These are phyloP conservation scores for Candida stauntonica DNA, from an alignment of 805 yeast species.

Conservation along the genomic window DNA sequence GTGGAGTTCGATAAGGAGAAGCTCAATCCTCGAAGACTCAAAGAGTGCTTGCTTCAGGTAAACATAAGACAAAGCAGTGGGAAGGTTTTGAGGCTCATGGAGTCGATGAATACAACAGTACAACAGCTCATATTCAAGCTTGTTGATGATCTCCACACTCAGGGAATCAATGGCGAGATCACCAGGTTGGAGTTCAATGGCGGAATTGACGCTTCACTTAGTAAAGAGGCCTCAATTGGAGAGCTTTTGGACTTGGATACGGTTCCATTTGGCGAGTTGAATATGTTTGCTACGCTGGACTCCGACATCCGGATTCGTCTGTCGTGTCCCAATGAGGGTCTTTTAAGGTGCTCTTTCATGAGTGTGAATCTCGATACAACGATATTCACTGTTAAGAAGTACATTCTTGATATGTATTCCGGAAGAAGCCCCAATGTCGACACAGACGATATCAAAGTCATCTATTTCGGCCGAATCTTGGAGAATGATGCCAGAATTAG, in stretches of 20 bases:
- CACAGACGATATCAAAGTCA: constrained; percentile 23
- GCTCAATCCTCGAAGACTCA: constrained; percentile 4
- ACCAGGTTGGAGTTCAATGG: constrained; percentile 18
- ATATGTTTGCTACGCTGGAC: constrained; percentile 24
- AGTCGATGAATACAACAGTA: constrained; percentile 13
- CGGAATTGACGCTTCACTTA: constrained; percentile 12
- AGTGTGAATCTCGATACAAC: constrained; percentile 19
- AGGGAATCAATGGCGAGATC: constrained; percentile 14
- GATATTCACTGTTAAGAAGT: constrained; percentile 21
- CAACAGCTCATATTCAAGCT: constrained; percentile 15
- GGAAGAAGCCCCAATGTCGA: constrained; percentile 14
- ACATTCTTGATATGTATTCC: constrained; percentile 24
- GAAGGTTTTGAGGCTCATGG: constrained; percentile 12
- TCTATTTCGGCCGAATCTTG: constrained; percentile 25
- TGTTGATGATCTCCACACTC: constrained; percentile 16
- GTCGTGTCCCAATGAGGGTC: constrained; percentile 19
- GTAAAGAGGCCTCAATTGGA: constrained; percentile 22
- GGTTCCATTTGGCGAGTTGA: constrained; percentile 28
- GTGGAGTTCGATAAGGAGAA: constrained; percentile 20
- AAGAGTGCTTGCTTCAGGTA: constrained; percentile 17
- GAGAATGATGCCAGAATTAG: constrained; percentile 18
- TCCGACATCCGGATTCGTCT: constrained; percentile 27
- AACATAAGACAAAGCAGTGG: constrained; percentile 21
- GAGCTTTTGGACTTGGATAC: constrained; percentile 32
- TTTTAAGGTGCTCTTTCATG: constrained; percentile 13